phyloP scores from a whole-genome alignment of 371 early-diverging fungal genomes.

The Batkoa obscura region DNA sequence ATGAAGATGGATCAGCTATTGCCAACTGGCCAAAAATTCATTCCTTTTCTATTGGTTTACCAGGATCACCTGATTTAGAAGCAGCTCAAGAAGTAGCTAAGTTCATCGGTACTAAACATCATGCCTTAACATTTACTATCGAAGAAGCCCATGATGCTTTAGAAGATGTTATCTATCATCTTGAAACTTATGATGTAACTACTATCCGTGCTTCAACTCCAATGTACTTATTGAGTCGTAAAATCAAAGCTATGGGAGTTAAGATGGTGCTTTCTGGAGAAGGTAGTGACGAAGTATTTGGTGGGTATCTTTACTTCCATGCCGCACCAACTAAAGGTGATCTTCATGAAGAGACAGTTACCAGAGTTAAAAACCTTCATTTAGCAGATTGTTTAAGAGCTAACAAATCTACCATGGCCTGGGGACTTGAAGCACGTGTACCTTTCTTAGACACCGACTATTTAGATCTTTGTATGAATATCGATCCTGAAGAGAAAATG shows the following conservation, averaged over 20 bases:
- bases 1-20: background rate
- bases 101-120: constrained; percentile 77
- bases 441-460: constrained; percentile 86
- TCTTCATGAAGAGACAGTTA: constrained; percentile 74
- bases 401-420: constrained; percentile 96
- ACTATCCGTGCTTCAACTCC: constrained; percentile 93
- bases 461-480: constrained; percentile 70
- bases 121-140: constrained; percentile 83
- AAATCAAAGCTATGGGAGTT: constrained; percentile 93
- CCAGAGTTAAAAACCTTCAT: constrained; percentile 83
- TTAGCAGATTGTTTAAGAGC: constrained; percentile 88
- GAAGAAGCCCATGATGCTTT: constrained; percentile 92
- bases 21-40: constrained; percentile 65
- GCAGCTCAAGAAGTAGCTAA: constrained; percentile 82
- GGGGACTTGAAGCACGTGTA: constrained; percentile 95
- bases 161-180: constrained; percentile 81
- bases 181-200: constrained; percentile 98
- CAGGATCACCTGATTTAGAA: constrained; percentile 80
- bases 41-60: constrained; percentile 90
- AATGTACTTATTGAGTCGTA: constrained; percentile 87
- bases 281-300: constrained; percentile 91
- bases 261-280: constrained; percentile 97
- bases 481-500: constrained; percentile 60
- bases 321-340: constrained; percentile 59
- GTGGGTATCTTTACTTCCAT: constrained; percentile 95